A percentile compares a stretch with the other conserved stretches of the same genome.
Conservation (phyloP, 1,284 basidiomycete species). For the Ceratobasidium sp. region DNA sequence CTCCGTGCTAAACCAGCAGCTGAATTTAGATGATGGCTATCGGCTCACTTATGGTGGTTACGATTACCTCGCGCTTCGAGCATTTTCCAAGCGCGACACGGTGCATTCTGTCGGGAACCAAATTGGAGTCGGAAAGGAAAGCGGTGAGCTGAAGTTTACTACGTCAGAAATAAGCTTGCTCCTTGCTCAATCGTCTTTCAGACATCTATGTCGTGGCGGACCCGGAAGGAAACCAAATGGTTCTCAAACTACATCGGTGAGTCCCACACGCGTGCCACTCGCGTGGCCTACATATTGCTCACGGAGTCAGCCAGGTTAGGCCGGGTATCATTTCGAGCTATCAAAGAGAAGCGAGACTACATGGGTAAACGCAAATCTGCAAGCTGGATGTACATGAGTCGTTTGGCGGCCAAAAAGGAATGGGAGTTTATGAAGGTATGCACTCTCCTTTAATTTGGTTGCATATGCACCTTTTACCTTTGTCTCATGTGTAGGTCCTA, state of each 20-base stretch:
- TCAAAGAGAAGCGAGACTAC: slow-evolving; percentile 98
- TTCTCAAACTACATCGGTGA: slow-evolving; percentile 92
- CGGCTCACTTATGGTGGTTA: slow-evolving; percentile 97
- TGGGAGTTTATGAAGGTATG: slow-evolving; percentile 97
- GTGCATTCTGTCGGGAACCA: slow-evolving; percentile 94
- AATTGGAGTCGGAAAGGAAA: slow-evolving; percentile 98
- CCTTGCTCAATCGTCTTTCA: slow-evolving; percentile 52
- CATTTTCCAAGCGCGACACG: slow-evolving; percentile 90
- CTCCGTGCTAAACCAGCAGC: slow-evolving; percentile 15
- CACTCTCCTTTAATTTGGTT: slow-evolving; percentile 32
- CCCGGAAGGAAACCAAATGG: slow-evolving; percentile 84
- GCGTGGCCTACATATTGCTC: neutral
- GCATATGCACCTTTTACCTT: neutral
- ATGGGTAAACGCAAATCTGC: slow-evolving; percentile 95
- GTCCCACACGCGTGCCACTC: slow-evolving; percentile 48
- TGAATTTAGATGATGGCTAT: slow-evolving; percentile 89
- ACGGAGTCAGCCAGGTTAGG: slow-evolving; percentile 75
- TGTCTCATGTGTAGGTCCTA: slow-evolving; percentile 69
- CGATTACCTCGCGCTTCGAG: slow-evolving; percentile 94
- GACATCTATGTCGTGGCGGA: slow-evolving; percentile 96
- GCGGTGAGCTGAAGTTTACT: slow-evolving; percentile 66
- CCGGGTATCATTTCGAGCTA: slow-evolving; percentile 94
- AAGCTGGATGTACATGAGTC: slow-evolving; percentile 99
- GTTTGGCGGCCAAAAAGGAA: slow-evolving; percentile 96
- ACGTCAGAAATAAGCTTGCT: neutral